phyloP scores from a whole-genome alignment of 2,329 filamentous ascomycete species.

The Sporothrix inflata region DNA sequence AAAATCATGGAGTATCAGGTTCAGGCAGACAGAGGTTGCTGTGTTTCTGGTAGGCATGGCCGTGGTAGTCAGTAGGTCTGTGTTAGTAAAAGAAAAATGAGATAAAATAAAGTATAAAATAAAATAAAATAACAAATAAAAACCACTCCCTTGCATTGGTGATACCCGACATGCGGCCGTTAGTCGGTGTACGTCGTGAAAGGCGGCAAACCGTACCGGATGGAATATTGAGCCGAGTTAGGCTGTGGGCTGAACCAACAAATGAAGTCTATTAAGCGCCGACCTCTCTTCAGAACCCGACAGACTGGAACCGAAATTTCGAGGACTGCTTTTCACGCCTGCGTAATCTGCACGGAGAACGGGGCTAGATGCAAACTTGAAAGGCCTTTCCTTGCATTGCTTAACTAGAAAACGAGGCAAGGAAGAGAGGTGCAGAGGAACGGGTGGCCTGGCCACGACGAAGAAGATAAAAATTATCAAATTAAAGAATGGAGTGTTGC shows the following conservation, averaged over 20 bases:
- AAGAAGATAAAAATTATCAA: not conserved
- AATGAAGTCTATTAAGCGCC: conserved; percentile 33
- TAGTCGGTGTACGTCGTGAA: not conserved
- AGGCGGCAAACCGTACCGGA: conserved; percentile 16
- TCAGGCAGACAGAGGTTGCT: no score
- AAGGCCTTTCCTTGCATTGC: not conserved
- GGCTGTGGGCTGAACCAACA: conserved; percentile 27
- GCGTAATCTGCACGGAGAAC: not conserved
- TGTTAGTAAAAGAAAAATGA: not conserved
- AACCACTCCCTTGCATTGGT: not conserved
- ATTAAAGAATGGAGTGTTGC: not conserved
- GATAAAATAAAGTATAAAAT: no score
- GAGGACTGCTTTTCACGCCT: not conserved
- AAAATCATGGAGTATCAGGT: no score
- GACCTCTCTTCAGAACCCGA: conserved; percentile 28
- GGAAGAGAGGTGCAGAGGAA: not conserved
- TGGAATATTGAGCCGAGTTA: conserved; percentile 33
- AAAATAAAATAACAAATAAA: not conserved
- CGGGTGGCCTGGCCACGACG: not conserved
- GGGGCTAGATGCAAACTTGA: not conserved
- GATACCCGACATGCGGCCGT: not conserved
- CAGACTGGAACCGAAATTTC: conserved; percentile 33
- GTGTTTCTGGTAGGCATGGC: not conserved
- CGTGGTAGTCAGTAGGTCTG: not conserved
- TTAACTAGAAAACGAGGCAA: not conserved